Conservation (phyloP, 192 early-diverging fungal genomes). For the Allomyces javanicus region DNA sequence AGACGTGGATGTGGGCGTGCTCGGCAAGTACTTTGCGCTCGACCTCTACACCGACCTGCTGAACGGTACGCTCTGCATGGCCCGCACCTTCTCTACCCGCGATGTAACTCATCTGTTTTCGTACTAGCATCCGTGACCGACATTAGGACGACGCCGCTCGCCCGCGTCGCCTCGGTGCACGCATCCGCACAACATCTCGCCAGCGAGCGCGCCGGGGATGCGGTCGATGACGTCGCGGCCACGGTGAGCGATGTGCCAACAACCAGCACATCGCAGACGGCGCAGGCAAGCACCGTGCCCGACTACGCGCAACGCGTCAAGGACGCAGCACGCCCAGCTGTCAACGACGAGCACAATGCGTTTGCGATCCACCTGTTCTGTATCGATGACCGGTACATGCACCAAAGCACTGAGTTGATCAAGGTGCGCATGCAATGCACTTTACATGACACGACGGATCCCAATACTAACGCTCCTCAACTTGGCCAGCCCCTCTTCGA, state of each 20-base stretch:
- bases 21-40: background rate
- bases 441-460: background rate
- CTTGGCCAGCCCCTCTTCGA: constrained; percentile 10
- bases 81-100: no score
- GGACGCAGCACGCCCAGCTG: background rate
- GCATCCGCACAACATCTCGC: constrained; percentile 1
- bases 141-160: no score
- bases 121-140: no score
- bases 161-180: background rate
- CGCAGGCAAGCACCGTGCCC: no score
- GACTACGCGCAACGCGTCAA: constrained; percentile 5
- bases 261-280: no score
- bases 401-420: constrained; percentile 22
- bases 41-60: background rate
- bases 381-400: constrained; percentile 20
- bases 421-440: constrained; percentile 3
- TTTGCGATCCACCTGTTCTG: constrained; percentile 27
- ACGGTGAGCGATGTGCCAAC: no score
- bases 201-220: no score
- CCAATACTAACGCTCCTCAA: background rate
- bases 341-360: constrained; percentile 13
- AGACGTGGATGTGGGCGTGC: background rate
- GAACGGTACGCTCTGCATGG: no score
- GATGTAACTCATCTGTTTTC: no score
- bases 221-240: no score